Evolutionary conservation across 345 rosid species (phyloP).

Genomic region (Sonneratia alba): DNA sequence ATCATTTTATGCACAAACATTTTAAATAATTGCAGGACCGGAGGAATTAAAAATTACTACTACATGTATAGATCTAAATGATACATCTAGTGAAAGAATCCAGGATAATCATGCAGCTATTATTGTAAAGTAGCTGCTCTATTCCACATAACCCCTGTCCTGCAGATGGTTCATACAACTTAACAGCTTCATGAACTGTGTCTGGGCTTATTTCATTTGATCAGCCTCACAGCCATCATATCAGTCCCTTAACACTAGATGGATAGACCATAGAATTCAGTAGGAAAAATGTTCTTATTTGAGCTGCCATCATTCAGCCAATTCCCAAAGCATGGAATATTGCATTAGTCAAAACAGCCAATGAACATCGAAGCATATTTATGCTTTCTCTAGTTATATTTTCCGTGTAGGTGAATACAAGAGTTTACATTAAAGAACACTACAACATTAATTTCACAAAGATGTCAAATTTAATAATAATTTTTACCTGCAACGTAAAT

Average conservation of each 20-base stretch:
- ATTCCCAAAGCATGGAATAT: background rate
- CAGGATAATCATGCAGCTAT: background rate
- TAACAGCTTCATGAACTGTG: background rate
- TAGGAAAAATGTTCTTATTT: background rate
- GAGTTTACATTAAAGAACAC: background rate
- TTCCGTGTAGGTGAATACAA: background rate
- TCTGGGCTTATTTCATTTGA: no score
- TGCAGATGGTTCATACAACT: no score
- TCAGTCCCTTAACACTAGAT: background rate
- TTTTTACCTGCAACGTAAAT: conserved; percentile 38
- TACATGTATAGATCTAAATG: background rate
- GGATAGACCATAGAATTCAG: no score
- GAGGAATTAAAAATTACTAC: no score
- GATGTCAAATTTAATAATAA: background rate
- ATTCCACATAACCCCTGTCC: no score
- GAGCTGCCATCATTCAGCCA: background rate
- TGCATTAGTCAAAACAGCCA: background rate
- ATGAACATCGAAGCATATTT: background rate
- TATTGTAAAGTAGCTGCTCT: no score
- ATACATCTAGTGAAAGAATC: background rate
- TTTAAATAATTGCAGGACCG: no score
- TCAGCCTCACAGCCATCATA: background rate
- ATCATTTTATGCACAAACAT: no score
- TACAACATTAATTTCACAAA: background rate
- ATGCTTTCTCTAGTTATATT: background rate